Percentiles rank a stretch among this genome's conserved stretches.
These are phyloP conservation scores for Mucor ambiguus DNA, from an alignment of 371 early-diverging fungal species.

Conservation along the genomic window DNA sequence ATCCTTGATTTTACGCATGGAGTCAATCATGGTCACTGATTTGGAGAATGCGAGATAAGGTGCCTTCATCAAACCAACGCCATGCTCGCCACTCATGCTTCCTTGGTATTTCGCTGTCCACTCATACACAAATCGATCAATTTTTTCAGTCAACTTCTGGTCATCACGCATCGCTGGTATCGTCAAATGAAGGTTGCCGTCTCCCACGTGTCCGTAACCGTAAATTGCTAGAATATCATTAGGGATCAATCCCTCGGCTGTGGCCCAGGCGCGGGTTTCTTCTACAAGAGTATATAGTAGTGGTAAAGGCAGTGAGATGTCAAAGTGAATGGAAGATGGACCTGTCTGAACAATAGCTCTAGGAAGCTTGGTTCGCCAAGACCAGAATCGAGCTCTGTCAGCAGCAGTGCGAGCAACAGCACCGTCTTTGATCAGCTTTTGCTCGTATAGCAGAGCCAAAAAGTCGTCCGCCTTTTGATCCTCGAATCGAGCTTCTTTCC, in stretches of 20 bases:
- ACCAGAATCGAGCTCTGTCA: slow-evolving; percentile 32
- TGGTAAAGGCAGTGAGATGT: slow-evolving; percentile 79
- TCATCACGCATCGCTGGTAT: slow-evolving; percentile 66
- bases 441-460: slow-evolving; percentile 60
- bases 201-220: slow-evolving; percentile 92
- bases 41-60: slow-evolving; percentile 59
- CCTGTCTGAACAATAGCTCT: slow-evolving; percentile 48
- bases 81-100: slow-evolving; percentile 72
- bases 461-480: slow-evolving; percentile 66
- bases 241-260: slow-evolving; percentile 46
- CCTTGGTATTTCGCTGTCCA: slow-evolving; percentile 49
- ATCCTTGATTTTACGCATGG: slow-evolving; percentile 70
- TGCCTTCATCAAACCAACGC: slow-evolving; percentile 63
- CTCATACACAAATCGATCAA: slow-evolving; percentile 90
- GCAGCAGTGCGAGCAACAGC: slow-evolving; percentile 61
- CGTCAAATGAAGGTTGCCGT: slow-evolving; percentile 91
- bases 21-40: slow-evolving; percentile 44
- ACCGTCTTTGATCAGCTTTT: slow-evolving; percentile 72
- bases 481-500: slow-evolving; percentile 84
- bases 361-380: slow-evolving; percentile 40
- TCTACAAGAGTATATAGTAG: slow-evolving; percentile 77
- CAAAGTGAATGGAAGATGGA: slow-evolving; percentile 67
- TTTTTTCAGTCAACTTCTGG: slow-evolving; percentile 52
- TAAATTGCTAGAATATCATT: slow-evolving; percentile 61
- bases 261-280: slow-evolving; percentile 58